A percentile compares a stretch with the other conserved stretches of the same genome.
phyloP scores from a whole-genome alignment of 2,329 filamentous ascomycete species.

The Cladophialophora exuberans region DNA sequence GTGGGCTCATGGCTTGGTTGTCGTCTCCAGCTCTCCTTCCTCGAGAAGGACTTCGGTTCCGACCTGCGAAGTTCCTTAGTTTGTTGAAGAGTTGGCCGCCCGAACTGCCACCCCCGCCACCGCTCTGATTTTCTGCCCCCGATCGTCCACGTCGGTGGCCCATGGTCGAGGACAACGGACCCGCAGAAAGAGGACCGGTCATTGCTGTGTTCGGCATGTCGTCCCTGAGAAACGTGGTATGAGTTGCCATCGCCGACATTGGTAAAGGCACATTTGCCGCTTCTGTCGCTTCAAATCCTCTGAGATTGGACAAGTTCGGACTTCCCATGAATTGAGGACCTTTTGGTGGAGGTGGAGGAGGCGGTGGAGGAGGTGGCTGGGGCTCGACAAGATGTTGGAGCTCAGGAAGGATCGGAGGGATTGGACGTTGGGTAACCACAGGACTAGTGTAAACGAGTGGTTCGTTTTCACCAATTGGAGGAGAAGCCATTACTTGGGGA shows the following conservation, averaged over 20 bases:
- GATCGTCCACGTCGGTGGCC: constrained; percentile 57
- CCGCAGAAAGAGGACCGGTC: constrained; percentile 36
- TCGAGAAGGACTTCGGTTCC: constrained; percentile 62
- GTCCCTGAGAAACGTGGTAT: constrained; percentile 28
- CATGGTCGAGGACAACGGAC: constrained; percentile 16
- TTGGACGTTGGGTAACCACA: constrained; percentile 21
- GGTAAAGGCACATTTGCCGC: constrained; percentile 27
- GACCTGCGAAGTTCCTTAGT: constrained; percentile 58
- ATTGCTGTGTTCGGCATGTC: constrained; percentile 36
- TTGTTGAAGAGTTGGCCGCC: constrained; percentile 54
- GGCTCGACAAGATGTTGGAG: constrained; percentile 63
- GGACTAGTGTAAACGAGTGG: background rate
- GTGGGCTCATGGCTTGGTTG: constrained; percentile 27
- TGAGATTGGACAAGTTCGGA: constrained; percentile 36
- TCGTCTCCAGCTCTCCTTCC: constrained; percentile 42
- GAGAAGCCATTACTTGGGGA: constrained; percentile 3
- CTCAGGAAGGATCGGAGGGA: constrained; percentile 60
- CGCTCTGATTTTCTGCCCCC: constrained; percentile 54
- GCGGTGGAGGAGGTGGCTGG: constrained; percentile 43
- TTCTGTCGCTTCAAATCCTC: constrained; percentile 37
- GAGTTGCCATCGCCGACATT: constrained; percentile 40
- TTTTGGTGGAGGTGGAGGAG: constrained; percentile 20
- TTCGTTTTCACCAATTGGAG: constrained; percentile 4
- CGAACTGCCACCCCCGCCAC: background rate
- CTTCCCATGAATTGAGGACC: constrained; percentile 28